Conservation (phyloP, 2,329 filamentous ascomycete genomes). For the Talaromyces sp. region DNA sequence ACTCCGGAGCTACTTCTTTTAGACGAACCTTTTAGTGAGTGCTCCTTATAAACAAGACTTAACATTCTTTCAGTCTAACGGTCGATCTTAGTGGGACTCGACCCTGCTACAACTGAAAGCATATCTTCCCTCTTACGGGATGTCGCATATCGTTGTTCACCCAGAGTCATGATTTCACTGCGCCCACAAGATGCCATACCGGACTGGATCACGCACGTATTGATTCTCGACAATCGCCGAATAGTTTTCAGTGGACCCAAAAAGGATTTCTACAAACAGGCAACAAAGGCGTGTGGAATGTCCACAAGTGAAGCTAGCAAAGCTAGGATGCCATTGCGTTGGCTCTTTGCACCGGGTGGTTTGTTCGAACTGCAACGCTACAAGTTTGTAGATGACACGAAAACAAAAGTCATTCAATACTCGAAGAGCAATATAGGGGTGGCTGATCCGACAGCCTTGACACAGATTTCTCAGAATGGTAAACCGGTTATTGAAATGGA, state of each 20-base stretch:
- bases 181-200: constrained; percentile 83
- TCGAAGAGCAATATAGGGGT: background rate
- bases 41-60: background rate
- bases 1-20: constrained; percentile 76
- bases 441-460: background rate
- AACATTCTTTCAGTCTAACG: constrained; percentile 15
- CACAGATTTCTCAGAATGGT: constrained; percentile 38
- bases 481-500: constrained; percentile 81
- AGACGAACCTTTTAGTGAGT: constrained; percentile 80
- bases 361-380: background rate
- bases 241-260: constrained; percentile 51
- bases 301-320: background rate
- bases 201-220: constrained; percentile 81
- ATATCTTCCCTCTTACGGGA: constrained; percentile 66
- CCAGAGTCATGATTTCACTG: constrained; percentile 70
- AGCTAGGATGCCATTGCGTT: background rate
- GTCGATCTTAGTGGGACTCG: constrained; percentile 65
- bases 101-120: constrained; percentile 70
- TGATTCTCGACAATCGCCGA: constrained; percentile 50
- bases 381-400: background rate
- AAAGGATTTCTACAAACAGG: constrained; percentile 54
- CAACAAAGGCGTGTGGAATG: constrained; percentile 14
- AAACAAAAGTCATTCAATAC: constrained; percentile 6
- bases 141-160: constrained; percentile 61
- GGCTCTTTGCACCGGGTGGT: constrained; percentile 4